A percentile compares a stretch with the other conserved stretches of the same genome.
phyloP scores from a whole-genome alignment of 73 alveolate genomes.

The Paramecium sonneborni region DNA sequence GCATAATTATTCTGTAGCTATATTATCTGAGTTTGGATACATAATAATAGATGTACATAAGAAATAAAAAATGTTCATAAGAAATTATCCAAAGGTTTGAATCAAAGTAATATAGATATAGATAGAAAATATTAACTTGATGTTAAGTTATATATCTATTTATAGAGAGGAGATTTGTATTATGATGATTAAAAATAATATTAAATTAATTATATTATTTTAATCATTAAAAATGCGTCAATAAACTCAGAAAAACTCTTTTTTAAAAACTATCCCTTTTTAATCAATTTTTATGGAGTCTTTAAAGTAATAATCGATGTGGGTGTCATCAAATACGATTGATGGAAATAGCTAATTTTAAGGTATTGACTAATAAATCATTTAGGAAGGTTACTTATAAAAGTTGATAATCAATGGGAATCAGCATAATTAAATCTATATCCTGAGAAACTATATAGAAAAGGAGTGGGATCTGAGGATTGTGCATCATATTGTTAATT shows the following conservation, averaged over 20 bases:
- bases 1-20: no score
- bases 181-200: no score
- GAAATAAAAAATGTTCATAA: no score
- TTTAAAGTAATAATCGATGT: neutral
- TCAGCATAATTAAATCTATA: neutral
- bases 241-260: neutral
- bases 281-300: neutral
- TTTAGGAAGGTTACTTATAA: slow-evolving; percentile 20
- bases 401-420: slow-evolving; percentile 35
- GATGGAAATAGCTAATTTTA: neutral
- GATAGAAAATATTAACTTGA: no score
- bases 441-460: neutral
- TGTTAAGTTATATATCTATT: no score
- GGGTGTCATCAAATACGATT: neutral
- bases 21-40: no score
- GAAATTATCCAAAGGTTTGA: no score
- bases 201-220: no score
- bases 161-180: no score
- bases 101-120: no score
- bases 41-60: no score
- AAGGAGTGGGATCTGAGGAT: neutral
- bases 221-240: neutral
- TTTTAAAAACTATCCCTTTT: neutral
- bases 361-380: neutral
- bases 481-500: slow-evolving; percentile 17